Percentiles rank a stretch among this genome's conserved stretches.
Evolutionary conservation across 2,329 filamentous ascomycete genomes (phyloP).

Genomic region (Exophiala oligosperma): DNA sequence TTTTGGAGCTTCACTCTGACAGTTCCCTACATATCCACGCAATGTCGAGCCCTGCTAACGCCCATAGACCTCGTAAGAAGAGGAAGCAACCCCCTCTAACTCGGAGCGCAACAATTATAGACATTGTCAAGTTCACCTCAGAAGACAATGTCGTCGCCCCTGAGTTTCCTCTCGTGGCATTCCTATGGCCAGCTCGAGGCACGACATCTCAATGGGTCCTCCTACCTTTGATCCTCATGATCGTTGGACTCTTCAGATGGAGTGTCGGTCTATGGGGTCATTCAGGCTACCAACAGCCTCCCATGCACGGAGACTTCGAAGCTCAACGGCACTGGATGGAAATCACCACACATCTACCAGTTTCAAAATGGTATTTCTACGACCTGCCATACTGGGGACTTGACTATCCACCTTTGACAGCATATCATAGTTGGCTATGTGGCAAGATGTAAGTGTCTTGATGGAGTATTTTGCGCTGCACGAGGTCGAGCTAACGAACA

Average conservation of each 20-base stretch:
- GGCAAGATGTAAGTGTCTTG: constrained; percentile 67
- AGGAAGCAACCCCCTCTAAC: constrained; percentile 35
- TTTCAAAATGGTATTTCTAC: constrained; percentile 97
- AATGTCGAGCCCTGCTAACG: constrained; percentile 27
- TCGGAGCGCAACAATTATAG: constrained; percentile 40
- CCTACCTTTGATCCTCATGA: constrained; percentile 84
- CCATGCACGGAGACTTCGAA: constrained; percentile 96
- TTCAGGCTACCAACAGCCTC: constrained; percentile 80
- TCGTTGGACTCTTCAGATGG: constrained; percentile 90
- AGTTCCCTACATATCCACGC: not conserved
- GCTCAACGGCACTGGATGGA: constrained; percentile 99
- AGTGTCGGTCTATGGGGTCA: constrained; percentile 91
- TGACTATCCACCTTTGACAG: constrained; percentile 95
- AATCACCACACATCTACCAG: constrained; percentile 80
- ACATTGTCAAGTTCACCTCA: constrained; percentile 44
- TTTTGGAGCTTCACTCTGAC: no score
- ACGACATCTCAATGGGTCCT: constrained; percentile 87
- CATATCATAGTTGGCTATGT: constrained; percentile 96
- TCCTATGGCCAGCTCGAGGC: constrained; percentile 87
- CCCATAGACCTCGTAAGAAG: constrained; percentile 48
- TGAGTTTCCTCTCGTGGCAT: constrained; percentile 86
- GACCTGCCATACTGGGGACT: constrained; percentile 97
- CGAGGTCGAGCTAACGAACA: constrained; percentile 21
- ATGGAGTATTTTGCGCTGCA: not conserved
- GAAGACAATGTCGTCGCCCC: constrained; percentile 56